Conservation (phyloP, 805 yeast species). For the Candida koratica region DNA sequence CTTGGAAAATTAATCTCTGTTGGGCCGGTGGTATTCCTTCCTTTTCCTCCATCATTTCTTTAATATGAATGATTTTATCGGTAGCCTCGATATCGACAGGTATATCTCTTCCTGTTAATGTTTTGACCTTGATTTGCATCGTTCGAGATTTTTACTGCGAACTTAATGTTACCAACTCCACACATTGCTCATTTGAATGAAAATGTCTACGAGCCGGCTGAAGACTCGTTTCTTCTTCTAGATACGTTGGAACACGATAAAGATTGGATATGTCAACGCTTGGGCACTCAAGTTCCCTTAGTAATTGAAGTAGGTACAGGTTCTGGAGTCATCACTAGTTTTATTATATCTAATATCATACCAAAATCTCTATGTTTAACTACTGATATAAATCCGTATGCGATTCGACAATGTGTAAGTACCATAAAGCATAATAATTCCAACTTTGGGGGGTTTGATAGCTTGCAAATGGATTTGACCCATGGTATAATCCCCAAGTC, state of each 20-base stretch:
- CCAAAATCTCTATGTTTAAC: conserved; percentile 53
- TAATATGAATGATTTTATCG: conserved; percentile 68
- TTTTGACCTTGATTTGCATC: conserved; percentile 71
- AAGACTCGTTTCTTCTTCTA: conserved; percentile 80
- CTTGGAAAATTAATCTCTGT: conserved; percentile 85
- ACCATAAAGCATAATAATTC: conserved; percentile 22
- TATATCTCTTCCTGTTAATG: conserved; percentile 80
- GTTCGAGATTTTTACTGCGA: conserved; percentile 1
- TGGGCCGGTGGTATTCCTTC: conserved; percentile 97
- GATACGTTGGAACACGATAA: conserved; percentile 72
- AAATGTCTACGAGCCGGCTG: conserved; percentile 92
- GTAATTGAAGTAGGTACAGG: conserved; percentile 89
- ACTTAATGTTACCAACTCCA: conserved; percentile 78
- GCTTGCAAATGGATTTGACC: conserved; percentile 55
- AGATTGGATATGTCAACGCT: conserved; percentile 25
- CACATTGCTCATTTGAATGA: conserved; percentile 50
- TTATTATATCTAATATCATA: conserved; percentile 58
- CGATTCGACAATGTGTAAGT: conserved; percentile 46
- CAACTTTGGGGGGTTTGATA: conserved; percentile 16
- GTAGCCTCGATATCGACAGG: conserved; percentile 68
- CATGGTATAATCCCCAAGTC: conserved; percentile 40
- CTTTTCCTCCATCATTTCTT: conserved; percentile 89
- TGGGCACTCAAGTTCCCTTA: conserved; percentile 37
- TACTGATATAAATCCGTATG: conserved; percentile 78
- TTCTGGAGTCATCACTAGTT: conserved; percentile 83